Percentiles rank a stretch among this genome's conserved stretches.
These are phyloP conservation scores for Clavariopsis aquatica DNA, from an alignment of 495 filamentous ascomycete species.

Conservation along the genomic window DNA sequence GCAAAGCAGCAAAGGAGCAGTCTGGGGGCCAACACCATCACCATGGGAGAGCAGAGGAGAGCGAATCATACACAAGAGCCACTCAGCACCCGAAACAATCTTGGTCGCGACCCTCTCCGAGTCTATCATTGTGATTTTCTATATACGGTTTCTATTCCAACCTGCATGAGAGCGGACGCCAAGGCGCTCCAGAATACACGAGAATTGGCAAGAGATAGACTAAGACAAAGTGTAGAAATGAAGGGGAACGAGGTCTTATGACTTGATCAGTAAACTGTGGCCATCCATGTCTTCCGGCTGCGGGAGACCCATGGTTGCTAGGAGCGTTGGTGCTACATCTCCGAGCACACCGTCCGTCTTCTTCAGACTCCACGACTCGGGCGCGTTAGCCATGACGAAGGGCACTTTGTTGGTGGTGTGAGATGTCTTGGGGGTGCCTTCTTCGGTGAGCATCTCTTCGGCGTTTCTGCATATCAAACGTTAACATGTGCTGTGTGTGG, in stretches of 20 bases:
- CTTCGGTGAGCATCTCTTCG: conserved; percentile 97
- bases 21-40: neutral
- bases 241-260: conserved; percentile 7
- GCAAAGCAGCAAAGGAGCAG: no score
- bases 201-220: neutral
- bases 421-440: conserved; percentile 94
- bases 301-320: conserved; percentile 85
- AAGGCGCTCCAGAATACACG: conserved; percentile 2
- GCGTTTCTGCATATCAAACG: conserved; percentile 64
- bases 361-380: conserved; percentile 82
- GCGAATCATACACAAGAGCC: neutral
- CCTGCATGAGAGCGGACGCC: conserved; percentile 6
- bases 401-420: conserved; percentile 98
- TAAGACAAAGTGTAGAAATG: neutral
- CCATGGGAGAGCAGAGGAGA: no score
- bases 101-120: neutral
- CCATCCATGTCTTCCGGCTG: conserved; percentile 93
- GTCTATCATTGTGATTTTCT: conserved; percentile 8
- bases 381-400: conserved; percentile 97
- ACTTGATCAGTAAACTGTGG: conserved; percentile 74
- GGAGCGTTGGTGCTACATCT: conserved; percentile 90
- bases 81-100: neutral
- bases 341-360: conserved; percentile 85
- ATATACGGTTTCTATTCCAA: conserved; percentile 13
- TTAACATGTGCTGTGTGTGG: neutral